A percentile compares a stretch with the other conserved stretches of the same genome.
These are phyloP conservation scores for Tagetes erecta DNA, from an alignment of 129 eudicot genomes.

Conservation along the genomic window DNA sequence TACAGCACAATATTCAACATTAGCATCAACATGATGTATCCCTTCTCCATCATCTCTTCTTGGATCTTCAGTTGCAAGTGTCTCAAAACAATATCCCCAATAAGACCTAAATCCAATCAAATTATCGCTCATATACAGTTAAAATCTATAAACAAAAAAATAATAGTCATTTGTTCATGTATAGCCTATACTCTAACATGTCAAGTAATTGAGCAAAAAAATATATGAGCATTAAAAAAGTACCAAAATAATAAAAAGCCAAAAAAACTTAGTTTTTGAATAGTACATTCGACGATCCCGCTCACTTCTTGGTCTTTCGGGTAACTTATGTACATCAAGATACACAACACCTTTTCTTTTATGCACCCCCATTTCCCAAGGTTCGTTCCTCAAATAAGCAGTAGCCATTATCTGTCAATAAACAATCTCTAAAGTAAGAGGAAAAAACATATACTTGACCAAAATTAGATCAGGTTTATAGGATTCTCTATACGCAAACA, in stretches of 20 bases:
- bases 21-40: slow-evolving; percentile 90
- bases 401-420: slow-evolving; percentile 81
- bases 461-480: background rate
- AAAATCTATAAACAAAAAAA: background rate
- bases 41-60: slow-evolving; percentile 94
- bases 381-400: slow-evolving; percentile 88
- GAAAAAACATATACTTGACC: background rate
- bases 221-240: background rate
- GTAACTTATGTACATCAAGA: slow-evolving; percentile 95
- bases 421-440: background rate
- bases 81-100: slow-evolving; percentile 97
- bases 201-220: background rate
- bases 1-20: slow-evolving; percentile 88
- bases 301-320: slow-evolving; percentile 87
- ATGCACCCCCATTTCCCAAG: slow-evolving; percentile 99
- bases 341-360: slow-evolving; percentile 96
- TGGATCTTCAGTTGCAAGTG: slow-evolving; percentile 97
- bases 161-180: background rate
- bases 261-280: background rate
- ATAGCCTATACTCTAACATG: background rate
- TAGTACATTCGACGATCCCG: slow-evolving; percentile 79
- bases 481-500: background rate
- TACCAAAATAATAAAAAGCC: background rate
- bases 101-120: slow-evolving; percentile 57
- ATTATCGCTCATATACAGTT: background rate